Evolutionary conservation across 192 early-diverging fungal species (phyloP).

Genomic region (Backusella parvicylindrica): DNA sequence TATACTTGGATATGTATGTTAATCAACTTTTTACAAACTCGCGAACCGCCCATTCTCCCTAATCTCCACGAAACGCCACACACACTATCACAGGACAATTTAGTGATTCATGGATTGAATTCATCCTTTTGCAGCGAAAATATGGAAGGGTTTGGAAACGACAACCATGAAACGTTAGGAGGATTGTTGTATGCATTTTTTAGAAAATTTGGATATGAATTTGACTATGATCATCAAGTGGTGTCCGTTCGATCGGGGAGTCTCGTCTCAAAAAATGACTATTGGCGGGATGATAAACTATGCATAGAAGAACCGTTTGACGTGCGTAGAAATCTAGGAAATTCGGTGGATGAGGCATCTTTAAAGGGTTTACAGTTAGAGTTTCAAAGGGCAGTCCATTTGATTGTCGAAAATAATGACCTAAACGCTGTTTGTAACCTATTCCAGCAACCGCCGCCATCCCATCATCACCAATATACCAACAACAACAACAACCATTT

Average conservation of each 20-base stretch:
- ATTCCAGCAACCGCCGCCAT: background rate
- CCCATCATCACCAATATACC: background rate
- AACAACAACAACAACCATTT: background rate
- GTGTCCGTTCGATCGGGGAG: conserved; percentile 78
- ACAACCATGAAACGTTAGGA: conserved; percentile 76
- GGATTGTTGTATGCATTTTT: conserved; percentile 87
- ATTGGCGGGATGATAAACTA: conserved; percentile 84
- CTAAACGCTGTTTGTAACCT: background rate
- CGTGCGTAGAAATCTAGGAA: conserved; percentile 83
- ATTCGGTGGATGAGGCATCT: conserved; percentile 77
- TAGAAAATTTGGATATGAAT: conserved; percentile 73
- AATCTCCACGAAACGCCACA: conserved; percentile 61
- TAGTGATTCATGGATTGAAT: conserved; percentile 30
- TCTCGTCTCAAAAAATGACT: conserved; percentile 72
- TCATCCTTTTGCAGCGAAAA: conserved; percentile 50
- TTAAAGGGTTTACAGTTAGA: conserved; percentile 78
- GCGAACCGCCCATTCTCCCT: conserved; percentile 85
- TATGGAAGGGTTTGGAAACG: conserved; percentile 58
- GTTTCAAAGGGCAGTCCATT: conserved; percentile 64
- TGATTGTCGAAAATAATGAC: background rate
- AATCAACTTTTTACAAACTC: conserved; percentile 89
- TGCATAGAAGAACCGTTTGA: conserved; percentile 96
- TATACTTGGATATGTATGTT: conserved; percentile 96
- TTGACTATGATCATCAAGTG: conserved; percentile 77
- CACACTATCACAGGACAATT: conserved; percentile 56